phyloP scores from a whole-genome alignment of 1,284 basidiomycete species.

The Apiotrichum montevideense region DNA sequence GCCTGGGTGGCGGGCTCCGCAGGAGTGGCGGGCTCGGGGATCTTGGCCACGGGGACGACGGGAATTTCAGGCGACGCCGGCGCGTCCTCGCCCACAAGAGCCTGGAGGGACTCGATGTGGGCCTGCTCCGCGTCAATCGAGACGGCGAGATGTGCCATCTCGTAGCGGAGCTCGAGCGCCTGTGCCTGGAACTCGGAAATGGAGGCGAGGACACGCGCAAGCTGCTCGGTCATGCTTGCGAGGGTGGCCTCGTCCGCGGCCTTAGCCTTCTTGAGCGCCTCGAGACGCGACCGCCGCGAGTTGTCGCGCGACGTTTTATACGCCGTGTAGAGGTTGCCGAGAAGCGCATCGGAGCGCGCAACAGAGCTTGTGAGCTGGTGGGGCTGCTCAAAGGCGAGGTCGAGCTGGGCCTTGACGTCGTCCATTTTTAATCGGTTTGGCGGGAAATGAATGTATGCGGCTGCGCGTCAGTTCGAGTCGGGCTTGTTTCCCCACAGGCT shows the following conservation, averaged over 20 bases:
- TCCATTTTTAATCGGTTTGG: not conserved
- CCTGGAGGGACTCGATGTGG: constrained; percentile 1
- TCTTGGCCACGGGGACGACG: not conserved
- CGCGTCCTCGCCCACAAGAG: not conserved
- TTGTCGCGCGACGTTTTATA: not conserved
- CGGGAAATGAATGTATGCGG: not conserved
- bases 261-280: not conserved
- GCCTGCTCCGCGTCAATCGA: constrained; percentile 6
- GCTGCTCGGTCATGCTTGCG: not conserved
- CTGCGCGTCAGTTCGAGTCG: not conserved
- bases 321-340: constrained; percentile 1
- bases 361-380: not conserved
- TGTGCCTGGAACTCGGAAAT: constrained; percentile 4
- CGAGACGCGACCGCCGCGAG: not conserved
- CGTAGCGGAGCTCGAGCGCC: constrained; percentile 4
- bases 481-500: not conserved
- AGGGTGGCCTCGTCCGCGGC: constrained; percentile 1
- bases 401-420: constrained; percentile 4
- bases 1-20: not conserved
- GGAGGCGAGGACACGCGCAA: not conserved
- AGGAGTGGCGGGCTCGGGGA: not conserved
- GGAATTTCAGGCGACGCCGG: no score
- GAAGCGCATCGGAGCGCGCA: constrained; percentile 1
- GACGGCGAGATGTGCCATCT: constrained; percentile 4
- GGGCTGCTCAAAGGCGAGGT: constrained; percentile 1